Evolutionary conservation across 2,329 filamentous ascomycete species (phyloP).

Genomic region (Rutstroemia sp.): DNA sequence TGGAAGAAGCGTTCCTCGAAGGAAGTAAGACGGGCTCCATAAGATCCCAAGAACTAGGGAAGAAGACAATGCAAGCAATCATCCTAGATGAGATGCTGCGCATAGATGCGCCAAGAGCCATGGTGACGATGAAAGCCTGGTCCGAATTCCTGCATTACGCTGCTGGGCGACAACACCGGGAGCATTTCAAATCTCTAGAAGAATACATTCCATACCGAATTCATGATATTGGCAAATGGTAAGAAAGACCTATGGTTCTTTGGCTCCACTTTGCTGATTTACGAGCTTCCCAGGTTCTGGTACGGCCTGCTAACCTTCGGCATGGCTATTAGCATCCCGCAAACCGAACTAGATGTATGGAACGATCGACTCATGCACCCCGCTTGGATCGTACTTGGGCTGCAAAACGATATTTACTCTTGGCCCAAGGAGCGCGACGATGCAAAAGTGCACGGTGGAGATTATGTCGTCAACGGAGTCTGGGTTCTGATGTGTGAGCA

Average conservation of each 20-base stretch:
- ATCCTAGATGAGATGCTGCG: slow-evolving; percentile 26
- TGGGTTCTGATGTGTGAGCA: no score
- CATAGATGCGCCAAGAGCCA: slow-evolving; percentile 22
- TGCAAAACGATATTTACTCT: no score
- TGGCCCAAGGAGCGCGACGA: no score
- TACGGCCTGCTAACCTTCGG: no score
- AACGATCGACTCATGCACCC: no score
- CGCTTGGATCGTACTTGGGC: no score
- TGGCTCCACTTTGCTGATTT: no score
- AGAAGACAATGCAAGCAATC: slow-evolving; percentile 19
- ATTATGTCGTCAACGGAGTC: no score
- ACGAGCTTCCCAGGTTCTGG: no score
- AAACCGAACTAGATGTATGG: no score
- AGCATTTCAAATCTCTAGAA: slow-evolving; percentile 20
- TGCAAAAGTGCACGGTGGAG: no score
- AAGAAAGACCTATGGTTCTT: slow-evolving; percentile 12
- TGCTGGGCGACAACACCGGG: slow-evolving; percentile 5
- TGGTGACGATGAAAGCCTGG: slow-evolving; percentile 26
- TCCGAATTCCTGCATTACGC: slow-evolving; percentile 15
- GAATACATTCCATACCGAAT: slow-evolving; percentile 27
- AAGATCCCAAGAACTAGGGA: not conserved
- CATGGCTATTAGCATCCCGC: no score
- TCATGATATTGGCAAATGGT: slow-evolving; percentile 25
- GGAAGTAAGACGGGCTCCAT: slow-evolving; percentile 3
- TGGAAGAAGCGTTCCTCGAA: not conserved